Conservation (phyloP, 1,284 basidiomycete genomes). For the Cryptococcus hybrid region DNA sequence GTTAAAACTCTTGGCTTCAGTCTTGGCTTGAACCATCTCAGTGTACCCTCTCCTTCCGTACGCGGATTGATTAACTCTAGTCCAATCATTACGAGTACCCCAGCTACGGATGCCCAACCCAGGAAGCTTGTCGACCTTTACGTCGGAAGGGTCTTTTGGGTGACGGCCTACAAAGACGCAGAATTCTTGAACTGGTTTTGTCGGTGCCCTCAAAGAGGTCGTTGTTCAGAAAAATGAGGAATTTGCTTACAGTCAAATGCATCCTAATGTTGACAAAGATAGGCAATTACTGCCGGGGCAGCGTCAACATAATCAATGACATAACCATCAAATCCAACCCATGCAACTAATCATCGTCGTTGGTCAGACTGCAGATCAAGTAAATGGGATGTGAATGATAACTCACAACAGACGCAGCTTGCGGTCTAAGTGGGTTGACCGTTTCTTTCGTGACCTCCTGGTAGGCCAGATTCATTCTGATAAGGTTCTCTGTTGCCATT, state of each 20-base stretch:
- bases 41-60: slow-evolving; percentile 33
- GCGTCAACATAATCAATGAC: slow-evolving; percentile 68
- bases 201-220: no score
- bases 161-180: slow-evolving; percentile 32
- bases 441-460: slow-evolving; percentile 29
- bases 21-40: not conserved
- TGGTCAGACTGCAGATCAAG: no score
- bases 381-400: not conserved
- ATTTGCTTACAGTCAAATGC: slow-evolving; percentile 62
- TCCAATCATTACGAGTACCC: slow-evolving; percentile 23
- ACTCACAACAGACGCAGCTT: slow-evolving; percentile 19
- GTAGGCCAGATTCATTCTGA: slow-evolving; percentile 13
- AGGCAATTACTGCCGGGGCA: slow-evolving; percentile 51
- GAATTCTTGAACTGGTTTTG: slow-evolving; percentile 11
- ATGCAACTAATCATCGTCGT: slow-evolving; percentile 55
- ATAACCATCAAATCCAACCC: slow-evolving; percentile 72
- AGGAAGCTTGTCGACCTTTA: slow-evolving; percentile 16
- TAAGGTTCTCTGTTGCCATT: no score
- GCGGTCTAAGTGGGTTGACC: slow-evolving; percentile 25
- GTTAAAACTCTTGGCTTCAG: slow-evolving; percentile 30
- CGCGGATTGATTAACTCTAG: slow-evolving; percentile 9
- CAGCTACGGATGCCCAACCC: slow-evolving; percentile 21
- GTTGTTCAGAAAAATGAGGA: not conserved
- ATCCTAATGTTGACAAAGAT: slow-evolving; percentile 60
- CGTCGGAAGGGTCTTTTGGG: slow-evolving; percentile 13